A percentile compares a stretch with the other conserved stretches of the same genome.
Evolutionary conservation across 1,284 basidiomycete species (phyloP).

Genomic region (Phlebopus sp.): DNA sequence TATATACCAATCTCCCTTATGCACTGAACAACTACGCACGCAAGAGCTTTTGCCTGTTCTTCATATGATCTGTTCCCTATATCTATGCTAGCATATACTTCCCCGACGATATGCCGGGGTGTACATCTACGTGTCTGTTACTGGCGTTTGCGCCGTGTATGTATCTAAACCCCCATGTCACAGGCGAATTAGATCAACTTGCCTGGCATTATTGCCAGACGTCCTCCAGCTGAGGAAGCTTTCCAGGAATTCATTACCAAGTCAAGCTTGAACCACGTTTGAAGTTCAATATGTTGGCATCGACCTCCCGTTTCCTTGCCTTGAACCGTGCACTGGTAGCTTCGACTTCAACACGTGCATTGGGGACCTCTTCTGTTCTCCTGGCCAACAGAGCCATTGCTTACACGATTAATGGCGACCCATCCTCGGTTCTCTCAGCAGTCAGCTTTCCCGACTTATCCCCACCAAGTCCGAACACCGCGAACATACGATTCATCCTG

Average conservation of each 20-base stretch:
- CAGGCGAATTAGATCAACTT: too few relatives aligned
- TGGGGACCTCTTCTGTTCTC: conserved; percentile 18
- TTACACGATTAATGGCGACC: conserved; percentile 59
- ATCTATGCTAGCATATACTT: conserved; percentile 17
- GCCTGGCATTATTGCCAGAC: too few relatives aligned
- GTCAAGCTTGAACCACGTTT: too few relatives aligned
- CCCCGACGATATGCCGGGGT: conserved; percentile 13
- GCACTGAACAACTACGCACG: conserved; percentile 5
- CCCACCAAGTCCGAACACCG: conserved; percentile 49
- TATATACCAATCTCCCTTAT: conserved; percentile 4
- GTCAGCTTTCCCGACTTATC: conserved; percentile 53
- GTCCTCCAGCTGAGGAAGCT: too few relatives aligned
- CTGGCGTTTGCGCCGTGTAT: conserved; percentile 15
- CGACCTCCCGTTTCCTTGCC: too few relatives aligned
- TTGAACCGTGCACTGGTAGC: too few relatives aligned
- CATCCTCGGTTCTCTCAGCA: conserved; percentile 54
- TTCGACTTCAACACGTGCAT: conserved; percentile 11
- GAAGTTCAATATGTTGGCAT: too few relatives aligned
- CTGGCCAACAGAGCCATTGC: conserved; percentile 58
- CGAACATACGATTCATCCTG: conserved; percentile 71
- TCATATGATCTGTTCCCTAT: conserved; percentile 9
- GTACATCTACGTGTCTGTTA: conserved; percentile 18
- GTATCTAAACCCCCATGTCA: conserved; percentile 4
- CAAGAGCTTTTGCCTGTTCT: too few relatives aligned
- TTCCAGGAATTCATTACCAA: too few relatives aligned